Conservation (phyloP, 768 basidiomycete genomes). For the Kwoniella europaea region DNA sequence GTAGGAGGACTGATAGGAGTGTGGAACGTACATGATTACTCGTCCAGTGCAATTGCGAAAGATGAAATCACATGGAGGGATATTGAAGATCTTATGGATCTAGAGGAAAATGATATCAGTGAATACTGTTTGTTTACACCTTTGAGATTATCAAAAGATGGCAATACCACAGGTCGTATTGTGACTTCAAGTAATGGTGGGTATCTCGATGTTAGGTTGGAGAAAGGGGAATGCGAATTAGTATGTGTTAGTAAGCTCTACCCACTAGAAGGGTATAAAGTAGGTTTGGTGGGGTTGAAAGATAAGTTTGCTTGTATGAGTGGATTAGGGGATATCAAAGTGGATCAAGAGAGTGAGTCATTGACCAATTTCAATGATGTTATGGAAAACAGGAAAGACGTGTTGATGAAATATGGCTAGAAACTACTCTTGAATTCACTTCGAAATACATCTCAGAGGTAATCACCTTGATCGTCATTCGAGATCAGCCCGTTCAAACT, state of each 20-base stretch:
- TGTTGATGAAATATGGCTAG: no score
- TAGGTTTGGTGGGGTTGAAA: conserved; percentile 38
- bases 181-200: neutral
- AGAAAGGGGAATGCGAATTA: conserved; percentile 26
- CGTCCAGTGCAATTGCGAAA: conserved; percentile 14
- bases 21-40: conserved; percentile 38
- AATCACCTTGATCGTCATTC: neutral
- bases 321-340: conserved; percentile 13
- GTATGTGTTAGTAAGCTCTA: conserved; percentile 27
- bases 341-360: neutral
- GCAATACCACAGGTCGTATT: neutral
- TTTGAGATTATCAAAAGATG: neutral
- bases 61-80: conserved; percentile 30
- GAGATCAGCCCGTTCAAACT: neutral
- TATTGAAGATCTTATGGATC: conserved; percentile 29
- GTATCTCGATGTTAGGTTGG: conserved; percentile 15
- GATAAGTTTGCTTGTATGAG: conserved; percentile 37
- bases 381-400: no score
- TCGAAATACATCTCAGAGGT: neutral
- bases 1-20: conserved; percentile 29
- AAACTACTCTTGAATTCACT: neutral
- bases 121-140: conserved; percentile 6
- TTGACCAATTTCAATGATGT: neutral
- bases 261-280: conserved; percentile 16
- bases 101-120: conserved; percentile 12